Percentiles rank a stretch among this genome's conserved stretches.
Conservation (phyloP, 164 flowering plant genomes). For the Umbellularia californica region DNA sequence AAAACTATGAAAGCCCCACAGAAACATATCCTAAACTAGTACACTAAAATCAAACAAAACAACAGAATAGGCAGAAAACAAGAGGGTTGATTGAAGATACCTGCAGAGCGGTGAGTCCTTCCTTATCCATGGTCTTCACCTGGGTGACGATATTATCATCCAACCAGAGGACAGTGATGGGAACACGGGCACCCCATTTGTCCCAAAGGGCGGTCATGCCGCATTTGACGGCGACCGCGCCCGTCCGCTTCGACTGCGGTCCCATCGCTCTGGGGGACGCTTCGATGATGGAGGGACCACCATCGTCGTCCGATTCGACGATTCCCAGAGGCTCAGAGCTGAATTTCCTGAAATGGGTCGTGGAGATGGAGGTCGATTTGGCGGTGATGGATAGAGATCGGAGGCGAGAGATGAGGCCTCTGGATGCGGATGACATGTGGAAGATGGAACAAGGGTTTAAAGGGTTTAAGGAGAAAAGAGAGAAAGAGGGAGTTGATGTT, state of each 20-base stretch:
- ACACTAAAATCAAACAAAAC: too few relatives aligned
- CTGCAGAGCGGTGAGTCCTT: constrained; percentile 81
- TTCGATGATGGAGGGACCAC: constrained; percentile 27
- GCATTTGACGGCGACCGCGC: constrained; percentile 79
- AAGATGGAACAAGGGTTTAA: too few relatives aligned
- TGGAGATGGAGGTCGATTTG: constrained; percentile 8
- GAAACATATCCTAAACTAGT: too few relatives aligned
- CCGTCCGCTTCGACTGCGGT: constrained; percentile 67
- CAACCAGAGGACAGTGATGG: constrained; percentile 71
- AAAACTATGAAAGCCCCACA: too few relatives aligned
- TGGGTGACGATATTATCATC: constrained; percentile 89
- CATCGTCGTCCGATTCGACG: constrained; percentile 8
- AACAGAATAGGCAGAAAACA: too few relatives aligned
- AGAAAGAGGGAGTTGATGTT: too few relatives aligned
- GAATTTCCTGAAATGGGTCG: constrained; percentile 29
- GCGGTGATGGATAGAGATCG: constrained; percentile 25
- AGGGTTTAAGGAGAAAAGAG: too few relatives aligned
- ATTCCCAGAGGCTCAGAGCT: constrained; percentile 19
- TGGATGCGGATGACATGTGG: constrained; percentile 54
- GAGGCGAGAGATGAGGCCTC: constrained; percentile 64
- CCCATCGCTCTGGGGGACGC: constrained; percentile 53
- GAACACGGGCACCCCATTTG: constrained; percentile 91
- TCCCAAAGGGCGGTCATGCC: constrained; percentile 96
- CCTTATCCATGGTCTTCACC: constrained; percentile 84
- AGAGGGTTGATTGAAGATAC: constrained; percentile 22